Base-by-base conservation (phyloP, 163 green algal genomes). In the Coccomyxa subellipsoidea region DNA sequence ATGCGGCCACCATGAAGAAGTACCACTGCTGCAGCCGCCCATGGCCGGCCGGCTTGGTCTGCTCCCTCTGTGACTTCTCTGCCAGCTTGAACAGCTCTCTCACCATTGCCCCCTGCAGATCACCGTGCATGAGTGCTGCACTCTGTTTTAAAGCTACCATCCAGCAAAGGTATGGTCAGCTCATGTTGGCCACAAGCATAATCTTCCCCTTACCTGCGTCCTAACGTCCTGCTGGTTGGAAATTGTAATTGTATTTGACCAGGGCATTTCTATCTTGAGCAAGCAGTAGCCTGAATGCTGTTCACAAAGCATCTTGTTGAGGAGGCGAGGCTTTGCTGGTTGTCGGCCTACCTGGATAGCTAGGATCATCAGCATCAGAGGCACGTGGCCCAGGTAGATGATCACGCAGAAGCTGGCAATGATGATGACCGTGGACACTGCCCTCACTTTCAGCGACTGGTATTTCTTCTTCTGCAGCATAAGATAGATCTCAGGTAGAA, bases 11-110 rank as follows among this genome's bases (percentile, higher is more conserved):
- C 25, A 88, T 82, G 85, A 98, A 99, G 88, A 98, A 98, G 84
- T 94, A 97, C 95, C 95, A 99, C 84, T 98, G 93, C 34, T 35
- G 72, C 47, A 69, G 27, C 23, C 89, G 85, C 0, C 94, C 83
- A 81, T 96, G 96, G 12, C 94, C 90, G 8, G 92, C 92, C 53
- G 97, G 85, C 66, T 88, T 89, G 29, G 71, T 59, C 79, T 90
- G 84, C 73, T 93, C 59, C 83, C 94, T 85, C 76, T 93, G 86
- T 2, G 88, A 87, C 18, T 92, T 84, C 29, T 89, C 85, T 2
- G 95, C 95, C 47, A 99, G 86, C 36, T 85, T 87, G 85, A 98
- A 99, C 31, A 99, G 88, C 90, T 99, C 96, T 53, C 90, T 85
- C 0, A 96, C 91, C 89, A 98, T 98, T 34, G 95, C 79, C 21